Conservation (phyloP, 495 filamentous ascomycete genomes). For the Melanomma pulvis-pyrius region DNA sequence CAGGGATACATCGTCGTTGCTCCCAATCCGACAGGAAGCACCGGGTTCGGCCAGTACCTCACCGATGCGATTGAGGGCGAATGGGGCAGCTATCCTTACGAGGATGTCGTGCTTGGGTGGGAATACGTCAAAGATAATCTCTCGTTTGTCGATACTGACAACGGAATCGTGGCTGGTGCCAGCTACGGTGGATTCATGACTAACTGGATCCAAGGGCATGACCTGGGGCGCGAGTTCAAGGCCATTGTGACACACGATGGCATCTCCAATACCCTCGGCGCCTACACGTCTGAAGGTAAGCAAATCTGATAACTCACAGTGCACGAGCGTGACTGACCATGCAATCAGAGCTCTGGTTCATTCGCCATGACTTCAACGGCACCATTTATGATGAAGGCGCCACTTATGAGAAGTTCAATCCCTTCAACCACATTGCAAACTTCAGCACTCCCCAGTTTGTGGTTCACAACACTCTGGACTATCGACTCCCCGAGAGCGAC, state of each 20-base stretch:
- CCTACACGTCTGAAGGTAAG: slow-evolving; percentile 49
- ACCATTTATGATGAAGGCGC: slow-evolving; percentile 50
- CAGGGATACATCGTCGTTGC: slow-evolving; percentile 61
- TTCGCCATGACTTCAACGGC: slow-evolving; percentile 49
- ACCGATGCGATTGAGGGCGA: slow-evolving; percentile 53
- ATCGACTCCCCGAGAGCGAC: slow-evolving; percentile 50
- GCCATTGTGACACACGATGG: slow-evolving; percentile 53
- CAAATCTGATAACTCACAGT: background rate
- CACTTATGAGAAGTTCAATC: slow-evolving; percentile 51
- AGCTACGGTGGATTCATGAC: slow-evolving; percentile 55
- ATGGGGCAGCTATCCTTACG: slow-evolving; percentile 59
- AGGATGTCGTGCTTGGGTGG: slow-evolving; percentile 58
- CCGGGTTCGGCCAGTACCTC: slow-evolving; percentile 55
- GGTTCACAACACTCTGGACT: slow-evolving; percentile 53
- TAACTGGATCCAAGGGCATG: slow-evolving; percentile 61
- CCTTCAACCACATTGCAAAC: slow-evolving; percentile 44
- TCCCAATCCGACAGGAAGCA: slow-evolving; percentile 57
- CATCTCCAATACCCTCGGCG: slow-evolving; percentile 49
- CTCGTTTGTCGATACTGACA: slow-evolving; percentile 53
- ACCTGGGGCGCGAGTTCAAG: slow-evolving; percentile 57
- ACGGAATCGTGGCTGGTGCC: slow-evolving; percentile 55
- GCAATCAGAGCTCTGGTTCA: slow-evolving; percentile 49
- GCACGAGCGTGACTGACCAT: background rate
- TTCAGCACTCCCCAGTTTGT: slow-evolving; percentile 52
- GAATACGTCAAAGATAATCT: slow-evolving; percentile 55